Evolutionary conservation across 1,139 yeast species (phyloP).

Genomic region (Chernovozyma aurita): DNA sequence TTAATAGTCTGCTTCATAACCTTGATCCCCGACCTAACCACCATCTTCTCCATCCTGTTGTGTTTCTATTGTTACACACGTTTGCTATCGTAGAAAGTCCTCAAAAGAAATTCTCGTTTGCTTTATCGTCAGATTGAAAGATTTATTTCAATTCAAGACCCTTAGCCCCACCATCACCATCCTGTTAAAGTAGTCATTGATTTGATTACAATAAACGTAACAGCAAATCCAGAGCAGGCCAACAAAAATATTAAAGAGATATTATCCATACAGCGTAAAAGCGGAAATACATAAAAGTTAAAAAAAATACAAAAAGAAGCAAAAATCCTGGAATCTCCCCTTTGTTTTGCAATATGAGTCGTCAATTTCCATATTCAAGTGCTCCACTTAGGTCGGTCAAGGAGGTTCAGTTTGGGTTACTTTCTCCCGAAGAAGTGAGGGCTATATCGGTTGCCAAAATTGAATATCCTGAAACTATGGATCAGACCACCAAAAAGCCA

Average conservation of each 20-base stretch:
- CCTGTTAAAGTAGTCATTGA: conserved; percentile 21
- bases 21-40: conserved; percentile 6
- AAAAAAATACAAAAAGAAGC: conserved; percentile 5
- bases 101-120: neutral
- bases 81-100: neutral
- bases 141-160: neutral
- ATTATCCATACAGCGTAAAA: too few relatives aligned
- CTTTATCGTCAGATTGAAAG: neutral
- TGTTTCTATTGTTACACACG: conserved; percentile 5
- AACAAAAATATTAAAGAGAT: neutral
- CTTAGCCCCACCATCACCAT: conserved; percentile 6
- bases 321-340: neutral
- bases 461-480: conserved; percentile 98
- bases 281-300: conserved; percentile 6
- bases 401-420: conserved; percentile 97
- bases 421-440: conserved; percentile 96
- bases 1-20: conserved; percentile 2
- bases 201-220: conserved; percentile 18
- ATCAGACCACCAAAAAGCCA: conserved; percentile 90
- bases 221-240: neutral
- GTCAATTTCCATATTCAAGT: conserved; percentile 87
- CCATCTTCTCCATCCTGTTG: conserved; percentile 8
- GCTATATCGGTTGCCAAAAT: conserved; percentile 96
- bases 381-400: conserved; percentile 95
- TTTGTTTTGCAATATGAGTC: conserved; percentile 30